Percentiles rank a stretch among this genome's conserved stretches.
Conservation (phyloP, 345 rosid genomes). For the Kandelia obovata region DNA sequence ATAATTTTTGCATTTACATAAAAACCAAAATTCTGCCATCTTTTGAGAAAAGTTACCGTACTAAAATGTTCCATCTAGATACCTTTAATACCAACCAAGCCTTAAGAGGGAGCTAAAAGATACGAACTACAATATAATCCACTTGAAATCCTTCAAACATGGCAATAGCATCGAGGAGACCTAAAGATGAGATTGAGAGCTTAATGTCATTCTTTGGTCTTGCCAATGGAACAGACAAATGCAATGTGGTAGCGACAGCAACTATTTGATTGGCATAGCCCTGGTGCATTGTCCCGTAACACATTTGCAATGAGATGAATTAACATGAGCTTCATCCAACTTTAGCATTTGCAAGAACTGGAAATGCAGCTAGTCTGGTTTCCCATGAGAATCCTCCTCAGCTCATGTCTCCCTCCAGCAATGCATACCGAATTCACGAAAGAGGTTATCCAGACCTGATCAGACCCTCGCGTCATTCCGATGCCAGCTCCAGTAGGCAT, state of each 20-base stretch:
- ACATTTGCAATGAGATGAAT: constrained; percentile 1
- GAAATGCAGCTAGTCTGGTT: constrained; percentile 22
- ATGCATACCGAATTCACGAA: constrained; percentile 54
- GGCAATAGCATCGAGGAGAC: too few species aligned
- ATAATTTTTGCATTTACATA: too few species aligned
- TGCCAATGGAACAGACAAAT: too few species aligned
- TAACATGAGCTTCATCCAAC: neutral
- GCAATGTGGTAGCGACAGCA: neutral
- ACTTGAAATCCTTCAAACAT: too few species aligned
- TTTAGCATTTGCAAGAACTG: neutral
- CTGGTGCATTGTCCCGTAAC: neutral
- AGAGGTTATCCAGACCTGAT: constrained; percentile 80
- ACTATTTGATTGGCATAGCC: neutral
- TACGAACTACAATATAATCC: too few species aligned
- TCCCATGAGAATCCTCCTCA: constrained; percentile 48
- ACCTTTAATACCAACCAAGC: too few species aligned
- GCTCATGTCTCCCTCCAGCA: constrained; percentile 32
- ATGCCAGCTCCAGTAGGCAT: constrained; percentile 94
- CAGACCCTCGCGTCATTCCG: constrained; percentile 89
- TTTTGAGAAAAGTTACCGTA: too few species aligned
- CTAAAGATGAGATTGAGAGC: too few species aligned
- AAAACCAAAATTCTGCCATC: too few species aligned
- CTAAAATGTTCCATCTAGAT: too few species aligned
- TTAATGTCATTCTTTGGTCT: too few species aligned
- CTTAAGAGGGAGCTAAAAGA: too few species aligned